These are phyloP conservation scores for Dioszegia hungarica DNA, from an alignment of 768 basidiomycete genomes.

Conservation along the genomic window DNA sequence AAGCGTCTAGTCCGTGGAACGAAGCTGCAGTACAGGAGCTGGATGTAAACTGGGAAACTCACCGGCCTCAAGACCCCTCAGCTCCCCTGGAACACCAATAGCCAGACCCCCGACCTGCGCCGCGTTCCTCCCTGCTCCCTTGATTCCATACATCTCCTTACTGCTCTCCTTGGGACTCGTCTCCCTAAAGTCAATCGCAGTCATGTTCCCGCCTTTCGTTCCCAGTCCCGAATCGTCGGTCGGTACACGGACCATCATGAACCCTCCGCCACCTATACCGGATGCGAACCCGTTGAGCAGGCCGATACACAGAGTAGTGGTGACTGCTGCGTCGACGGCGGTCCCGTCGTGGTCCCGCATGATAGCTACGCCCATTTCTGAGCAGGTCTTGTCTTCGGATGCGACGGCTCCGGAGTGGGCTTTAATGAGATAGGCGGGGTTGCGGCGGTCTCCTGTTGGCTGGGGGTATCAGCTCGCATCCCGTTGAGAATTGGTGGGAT, in stretches of 20 bases:
- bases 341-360: constrained; percentile 75
- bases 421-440: constrained; percentile 59
- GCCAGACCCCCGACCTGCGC: constrained; percentile 72
- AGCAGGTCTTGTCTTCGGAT: constrained; percentile 79
- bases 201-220: constrained; percentile 10
- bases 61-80: constrained; percentile 72
- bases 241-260: constrained; percentile 41
- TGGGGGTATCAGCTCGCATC: constrained; percentile 1
- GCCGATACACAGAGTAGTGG: constrained; percentile 66
- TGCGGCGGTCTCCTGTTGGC: constrained; percentile 50
- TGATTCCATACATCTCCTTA: constrained; percentile 65
- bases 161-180: constrained; percentile 70
- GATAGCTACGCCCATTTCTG: constrained; percentile 71
- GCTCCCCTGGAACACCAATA: constrained; percentile 86
- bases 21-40: too few relatives aligned
- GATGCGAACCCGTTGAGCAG: constrained; percentile 81
- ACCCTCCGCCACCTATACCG: constrained; percentile 46
- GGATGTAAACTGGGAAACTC: too few relatives aligned
- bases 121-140: constrained; percentile 52
- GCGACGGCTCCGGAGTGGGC: constrained; percentile 82
- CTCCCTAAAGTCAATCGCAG: constrained; percentile 79
- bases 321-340: constrained; percentile 81
- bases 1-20: too few relatives aligned
- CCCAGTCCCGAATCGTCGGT: constrained; percentile 52
- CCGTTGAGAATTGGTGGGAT: background rate